Conservation (phyloP, 2,329 filamentous ascomycete species). For the Cladophialophora exuberans region DNA sequence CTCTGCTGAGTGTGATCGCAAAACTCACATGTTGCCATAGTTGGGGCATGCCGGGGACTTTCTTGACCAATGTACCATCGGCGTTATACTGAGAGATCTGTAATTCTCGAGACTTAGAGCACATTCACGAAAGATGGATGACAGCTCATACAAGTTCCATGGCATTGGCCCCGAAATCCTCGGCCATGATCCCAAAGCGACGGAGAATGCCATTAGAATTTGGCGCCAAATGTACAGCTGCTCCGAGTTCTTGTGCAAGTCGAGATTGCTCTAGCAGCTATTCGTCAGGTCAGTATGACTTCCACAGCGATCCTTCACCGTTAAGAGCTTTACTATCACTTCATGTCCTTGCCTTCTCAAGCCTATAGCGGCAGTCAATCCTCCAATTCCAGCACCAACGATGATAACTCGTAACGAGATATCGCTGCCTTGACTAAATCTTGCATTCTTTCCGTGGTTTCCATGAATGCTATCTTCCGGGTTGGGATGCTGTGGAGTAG, state of each 20-base stretch:
- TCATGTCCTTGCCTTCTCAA: slow-evolving; percentile 57
- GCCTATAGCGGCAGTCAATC: slow-evolving; percentile 40
- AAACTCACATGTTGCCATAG: slow-evolving; percentile 39
- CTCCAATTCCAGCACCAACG: slow-evolving; percentile 42
- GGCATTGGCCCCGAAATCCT: slow-evolving; percentile 52
- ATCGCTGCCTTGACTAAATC: background rate
- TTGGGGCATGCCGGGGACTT: slow-evolving; percentile 25
- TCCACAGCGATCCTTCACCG: background rate
- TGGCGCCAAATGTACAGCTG: slow-evolving; percentile 65
- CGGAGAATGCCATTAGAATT: slow-evolving; percentile 63
- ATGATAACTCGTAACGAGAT: slow-evolving; percentile 37
- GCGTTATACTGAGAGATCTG: slow-evolving; percentile 44
- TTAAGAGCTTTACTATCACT: slow-evolving; percentile 58
- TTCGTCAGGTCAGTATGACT: background rate
- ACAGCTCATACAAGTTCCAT: slow-evolving; percentile 34
- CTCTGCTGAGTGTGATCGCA: background rate
- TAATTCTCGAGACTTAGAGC: background rate
- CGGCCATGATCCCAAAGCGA: slow-evolving; percentile 47
- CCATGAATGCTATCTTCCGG: no score
- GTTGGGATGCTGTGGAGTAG: no score
- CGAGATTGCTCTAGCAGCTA: slow-evolving; percentile 46
- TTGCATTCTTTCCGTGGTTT: background rate
- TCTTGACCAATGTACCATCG: slow-evolving; percentile 36
- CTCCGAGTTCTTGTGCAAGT: slow-evolving; percentile 55
- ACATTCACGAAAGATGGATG: slow-evolving; percentile 20